phyloP scores from a whole-genome alignment of 2,329 filamentous ascomycete species.

The Paraconiothyrium brasiliense region DNA sequence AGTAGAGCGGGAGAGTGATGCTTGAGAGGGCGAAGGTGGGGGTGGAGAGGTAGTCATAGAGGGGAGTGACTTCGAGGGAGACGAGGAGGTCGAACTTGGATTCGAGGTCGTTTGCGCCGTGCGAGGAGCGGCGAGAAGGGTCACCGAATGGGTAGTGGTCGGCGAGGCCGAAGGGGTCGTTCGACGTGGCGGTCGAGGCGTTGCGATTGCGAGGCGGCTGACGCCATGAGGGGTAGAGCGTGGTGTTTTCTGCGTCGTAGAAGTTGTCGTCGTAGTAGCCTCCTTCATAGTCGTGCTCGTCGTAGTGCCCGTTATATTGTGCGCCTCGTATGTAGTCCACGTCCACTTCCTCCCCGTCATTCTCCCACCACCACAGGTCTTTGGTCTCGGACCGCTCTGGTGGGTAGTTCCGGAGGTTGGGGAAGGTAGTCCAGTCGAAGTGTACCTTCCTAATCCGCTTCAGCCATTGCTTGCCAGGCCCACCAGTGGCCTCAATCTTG shows the following conservation, averaged over 20 bases:
- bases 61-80: slow-evolving; percentile 42
- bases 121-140: slow-evolving; percentile 24
- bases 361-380: slow-evolving; percentile 41
- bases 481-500: slow-evolving; percentile 37
- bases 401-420: slow-evolving; percentile 43
- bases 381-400: slow-evolving; percentile 35
- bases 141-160: slow-evolving; percentile 45
- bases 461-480: slow-evolving; percentile 40
- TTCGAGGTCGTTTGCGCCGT: slow-evolving; percentile 32
- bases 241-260: slow-evolving; percentile 37
- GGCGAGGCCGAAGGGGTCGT: slow-evolving; percentile 43
- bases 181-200: slow-evolving; percentile 8
- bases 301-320: slow-evolving; percentile 37
- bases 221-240: slow-evolving; percentile 39
- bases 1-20: slow-evolving; percentile 46
- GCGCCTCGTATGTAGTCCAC: slow-evolving; percentile 42
- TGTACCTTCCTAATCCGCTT: slow-evolving; percentile 43
- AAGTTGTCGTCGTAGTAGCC: slow-evolving; percentile 47
- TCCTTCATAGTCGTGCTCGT: slow-evolving; percentile 48
- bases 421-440: slow-evolving; percentile 48
- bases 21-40: slow-evolving; percentile 36
- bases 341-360: slow-evolving; percentile 31
- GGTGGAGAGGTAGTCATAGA: slow-evolving; percentile 44
- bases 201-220: slow-evolving; percentile 21
- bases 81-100: slow-evolving; percentile 45